Base-by-base conservation (phyloP, 2,329 filamentous ascomycete species). In the Colletotrichum truncatum region DNA sequence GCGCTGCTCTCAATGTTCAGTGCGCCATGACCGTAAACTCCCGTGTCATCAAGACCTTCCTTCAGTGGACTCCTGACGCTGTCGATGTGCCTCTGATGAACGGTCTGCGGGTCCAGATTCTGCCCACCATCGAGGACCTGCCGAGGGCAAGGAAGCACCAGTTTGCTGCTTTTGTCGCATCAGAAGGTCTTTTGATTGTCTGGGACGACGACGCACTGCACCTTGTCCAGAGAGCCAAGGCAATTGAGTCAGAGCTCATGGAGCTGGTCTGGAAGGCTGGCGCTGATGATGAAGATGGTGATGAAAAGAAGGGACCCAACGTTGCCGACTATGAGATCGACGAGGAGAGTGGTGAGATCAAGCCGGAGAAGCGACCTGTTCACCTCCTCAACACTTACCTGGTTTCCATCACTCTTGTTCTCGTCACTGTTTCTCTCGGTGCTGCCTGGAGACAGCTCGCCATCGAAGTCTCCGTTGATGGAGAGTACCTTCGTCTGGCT, bases 21-120 rank as follows among this genome's bases (percentile, higher is more conserved):
- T 91, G 88, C 72, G 90, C 91, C 53, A 93, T 94, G 89, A 94
- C 91, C 0, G 88, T 94, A 68, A 93, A 93, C 75, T 94, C 92
- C 0, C 82, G 91, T 69, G 89, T 94, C 64, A 92, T 94, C 78
- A 92, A 91, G 79, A 91, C 91, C 0, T 93, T 93, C 71, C 81
- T 94, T 7, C 85, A 90, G 61, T 93, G 87, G 87, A 89, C 89
- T 2, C 90, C 91, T 2, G 87, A 91, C 63, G 91, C 91, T 2
- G 85, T 91, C 18, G 91, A 93, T 70, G 91, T 94, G 10, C 92
- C 92, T 1, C 78, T 94, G 55, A 89, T 88, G 80, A 93, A 94
- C 74, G 91, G 91, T 18, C 85, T 93, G n/a, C 86, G 90, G 36
- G 87, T 94, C 14, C 92, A 94, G 76, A 91, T 94, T 65, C 77